phyloP scores from a whole-genome alignment of 2,329 filamentous ascomycete genomes.

The Cucurbitaria berberidis region DNA sequence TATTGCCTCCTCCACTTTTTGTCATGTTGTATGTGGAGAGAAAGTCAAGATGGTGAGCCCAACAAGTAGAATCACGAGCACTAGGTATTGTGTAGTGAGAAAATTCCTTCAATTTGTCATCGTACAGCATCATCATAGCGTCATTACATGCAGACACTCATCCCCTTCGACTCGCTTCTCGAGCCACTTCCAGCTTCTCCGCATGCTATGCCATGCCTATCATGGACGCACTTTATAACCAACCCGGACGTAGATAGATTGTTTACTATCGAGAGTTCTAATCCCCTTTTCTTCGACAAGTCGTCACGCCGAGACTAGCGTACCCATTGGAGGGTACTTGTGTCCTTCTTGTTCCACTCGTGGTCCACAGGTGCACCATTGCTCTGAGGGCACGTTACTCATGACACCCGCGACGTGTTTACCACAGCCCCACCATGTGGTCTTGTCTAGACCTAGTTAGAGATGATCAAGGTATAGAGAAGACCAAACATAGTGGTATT shows the following conservation, averaged over 20 bases:
- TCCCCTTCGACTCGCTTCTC: neutral
- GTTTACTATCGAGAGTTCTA: neutral
- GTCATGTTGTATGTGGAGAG: neutral
- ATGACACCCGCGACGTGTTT: slow-evolving; percentile 67
- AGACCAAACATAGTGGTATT: neutral
- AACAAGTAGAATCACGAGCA: neutral
- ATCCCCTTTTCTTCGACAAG: slow-evolving; percentile 3
- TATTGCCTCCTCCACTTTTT: neutral
- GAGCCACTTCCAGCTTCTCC: neutral
- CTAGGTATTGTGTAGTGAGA: neutral
- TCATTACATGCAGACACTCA: neutral
- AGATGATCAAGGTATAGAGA: neutral
- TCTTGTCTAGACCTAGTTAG: slow-evolving; percentile 54
- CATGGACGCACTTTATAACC: neutral
- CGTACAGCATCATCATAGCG: neutral
- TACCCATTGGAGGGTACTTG: slow-evolving; percentile 69
- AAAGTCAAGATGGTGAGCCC: neutral
- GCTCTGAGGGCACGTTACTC: slow-evolving; percentile 61
- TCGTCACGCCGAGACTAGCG: slow-evolving; percentile 37
- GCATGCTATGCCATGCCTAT: neutral
- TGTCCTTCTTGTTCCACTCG: slow-evolving; percentile 66
- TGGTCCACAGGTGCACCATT: slow-evolving; percentile 71
- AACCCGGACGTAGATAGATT: neutral
- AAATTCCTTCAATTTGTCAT: neutral
- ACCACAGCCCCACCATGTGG: slow-evolving; percentile 71